phyloP scores from a whole-genome alignment of 2,329 filamentous ascomycete genomes.

The Cladosporium sp. region DNA sequence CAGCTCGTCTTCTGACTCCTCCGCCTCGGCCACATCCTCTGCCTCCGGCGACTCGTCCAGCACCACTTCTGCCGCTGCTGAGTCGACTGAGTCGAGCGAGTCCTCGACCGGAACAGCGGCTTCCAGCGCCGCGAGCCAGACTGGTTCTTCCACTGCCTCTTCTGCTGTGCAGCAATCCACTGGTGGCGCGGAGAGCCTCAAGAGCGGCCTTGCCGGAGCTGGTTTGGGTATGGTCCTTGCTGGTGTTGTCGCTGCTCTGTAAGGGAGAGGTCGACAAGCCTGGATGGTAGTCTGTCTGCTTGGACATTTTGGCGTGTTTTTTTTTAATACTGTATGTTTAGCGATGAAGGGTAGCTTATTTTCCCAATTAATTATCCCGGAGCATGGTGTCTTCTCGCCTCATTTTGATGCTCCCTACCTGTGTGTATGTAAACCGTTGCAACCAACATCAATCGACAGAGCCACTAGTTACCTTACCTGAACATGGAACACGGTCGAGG shows the following conservation, averaged over 20 bases:
- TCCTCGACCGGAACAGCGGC: conserved; percentile 3
- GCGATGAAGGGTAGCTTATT: not conserved
- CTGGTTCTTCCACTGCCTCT: not conserved
- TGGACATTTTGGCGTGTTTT: not conserved
- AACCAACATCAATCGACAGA: not conserved
- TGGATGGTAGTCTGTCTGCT: not conserved
- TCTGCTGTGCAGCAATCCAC: not conserved
- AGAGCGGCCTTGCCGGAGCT: not conserved
- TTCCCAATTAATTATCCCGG: not conserved
- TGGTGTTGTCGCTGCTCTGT: conserved; percentile 29
- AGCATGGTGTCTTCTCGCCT: not conserved
- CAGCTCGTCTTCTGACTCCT: not conserved
- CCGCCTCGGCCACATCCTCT: conserved; percentile 9
- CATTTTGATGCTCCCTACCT: not conserved
- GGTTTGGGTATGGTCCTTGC: conserved; percentile 26
- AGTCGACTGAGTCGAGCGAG: not conserved
- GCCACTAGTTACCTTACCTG: not conserved
- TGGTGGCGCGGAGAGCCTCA: conserved; percentile 12
- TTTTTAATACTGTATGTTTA: not conserved
- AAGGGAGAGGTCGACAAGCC: conserved; percentile 1
- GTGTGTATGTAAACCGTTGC: not conserved
- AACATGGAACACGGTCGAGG: no score
- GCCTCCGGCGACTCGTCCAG: not conserved
- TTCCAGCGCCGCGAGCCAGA: conserved; percentile 5
- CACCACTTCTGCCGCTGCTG: conserved; percentile 5